Evolutionary conservation across 306 rosid genomes (phyloP).

Genomic region (Chamaecrista fasciculata): DNA sequence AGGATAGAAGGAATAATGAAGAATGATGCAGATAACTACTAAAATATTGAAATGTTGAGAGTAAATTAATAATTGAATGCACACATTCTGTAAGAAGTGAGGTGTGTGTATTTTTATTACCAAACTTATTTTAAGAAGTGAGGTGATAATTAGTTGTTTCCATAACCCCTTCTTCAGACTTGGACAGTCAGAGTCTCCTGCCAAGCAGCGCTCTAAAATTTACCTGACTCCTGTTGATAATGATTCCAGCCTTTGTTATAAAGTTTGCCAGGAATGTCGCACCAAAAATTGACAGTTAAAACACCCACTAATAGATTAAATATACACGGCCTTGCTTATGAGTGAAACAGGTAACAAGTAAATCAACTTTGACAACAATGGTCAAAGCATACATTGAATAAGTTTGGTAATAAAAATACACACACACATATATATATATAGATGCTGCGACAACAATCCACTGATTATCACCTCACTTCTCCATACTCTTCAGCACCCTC

Average conservation of each 20-base stretch:
- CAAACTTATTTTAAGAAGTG: too few relatives aligned
- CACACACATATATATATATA: too few relatives aligned
- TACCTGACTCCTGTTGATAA: constrained; percentile 80
- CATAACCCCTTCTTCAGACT: not conserved
- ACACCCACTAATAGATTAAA: constrained; percentile 12
- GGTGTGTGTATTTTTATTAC: too few relatives aligned
- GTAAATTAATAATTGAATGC: too few relatives aligned
- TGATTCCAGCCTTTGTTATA: constrained; percentile 80
- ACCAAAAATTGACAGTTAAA: constrained; percentile 25
- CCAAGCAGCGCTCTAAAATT: constrained; percentile 20
- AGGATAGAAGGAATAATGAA: not conserved
- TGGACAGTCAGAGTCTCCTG: not conserved
- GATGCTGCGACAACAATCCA: not conserved
- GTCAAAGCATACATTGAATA: not conserved
- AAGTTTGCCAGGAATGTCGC: constrained; percentile 86
- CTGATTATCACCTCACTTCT: constrained; percentile 3
- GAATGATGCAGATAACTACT: not conserved
- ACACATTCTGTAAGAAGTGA: too few relatives aligned
- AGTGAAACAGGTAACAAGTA: not conserved
- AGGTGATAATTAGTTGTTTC: too few relatives aligned
- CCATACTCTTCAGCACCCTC: not conserved
- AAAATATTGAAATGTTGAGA: too few relatives aligned
- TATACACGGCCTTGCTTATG: constrained; percentile 14
- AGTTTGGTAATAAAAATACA: too few relatives aligned
- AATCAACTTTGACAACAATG: not conserved